Percentiles rank a stretch among this genome's conserved stretches.
These are phyloP conservation scores for Rhinocladiella similis DNA, from an alignment of 2,329 filamentous ascomycete species.

Conservation along the genomic window DNA sequence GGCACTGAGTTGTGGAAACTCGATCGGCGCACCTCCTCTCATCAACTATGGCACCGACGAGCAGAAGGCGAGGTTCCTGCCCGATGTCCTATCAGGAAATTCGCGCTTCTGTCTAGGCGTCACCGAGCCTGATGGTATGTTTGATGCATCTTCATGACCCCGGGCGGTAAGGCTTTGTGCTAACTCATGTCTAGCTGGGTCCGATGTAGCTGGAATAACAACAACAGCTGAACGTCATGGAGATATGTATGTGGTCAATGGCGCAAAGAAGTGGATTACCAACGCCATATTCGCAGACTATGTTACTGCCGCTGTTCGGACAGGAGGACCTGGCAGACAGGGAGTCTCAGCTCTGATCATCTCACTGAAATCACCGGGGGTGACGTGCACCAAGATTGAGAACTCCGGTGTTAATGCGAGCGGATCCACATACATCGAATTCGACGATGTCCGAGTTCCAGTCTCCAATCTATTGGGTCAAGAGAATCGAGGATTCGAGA, in stretches of 20 bases:
- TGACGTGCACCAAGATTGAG: constrained; percentile 97
- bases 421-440: constrained; percentile 59
- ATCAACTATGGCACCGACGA: constrained; percentile 34
- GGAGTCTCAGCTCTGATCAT: constrained; percentile 95
- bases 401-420: constrained; percentile 95
- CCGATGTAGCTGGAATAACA: constrained; percentile 64
- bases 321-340: constrained; percentile 71
- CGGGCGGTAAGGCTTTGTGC: neutral
- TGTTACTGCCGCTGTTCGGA: constrained; percentile 85
- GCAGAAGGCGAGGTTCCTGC: constrained; percentile 51
- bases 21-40: constrained; percentile 36
- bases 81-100: constrained; percentile 56
- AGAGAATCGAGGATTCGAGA: constrained; percentile 17
- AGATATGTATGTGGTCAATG: constrained; percentile 64
- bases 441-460: constrained; percentile 60
- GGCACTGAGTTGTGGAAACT: constrained; percentile 35
- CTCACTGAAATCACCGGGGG: constrained; percentile 83
- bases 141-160: neutral
- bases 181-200: constrained; percentile 46
- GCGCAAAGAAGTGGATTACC: constrained; percentile 99
- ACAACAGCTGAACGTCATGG: constrained; percentile 59
- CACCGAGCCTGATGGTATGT: constrained; percentile 43
- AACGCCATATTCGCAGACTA: constrained; percentile 98
- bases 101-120: constrained; percentile 63
- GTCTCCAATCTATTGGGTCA: neutral